phyloP scores from a whole-genome alignment of 2,329 filamentous ascomycete species.

The Epichloe scottii region DNA sequence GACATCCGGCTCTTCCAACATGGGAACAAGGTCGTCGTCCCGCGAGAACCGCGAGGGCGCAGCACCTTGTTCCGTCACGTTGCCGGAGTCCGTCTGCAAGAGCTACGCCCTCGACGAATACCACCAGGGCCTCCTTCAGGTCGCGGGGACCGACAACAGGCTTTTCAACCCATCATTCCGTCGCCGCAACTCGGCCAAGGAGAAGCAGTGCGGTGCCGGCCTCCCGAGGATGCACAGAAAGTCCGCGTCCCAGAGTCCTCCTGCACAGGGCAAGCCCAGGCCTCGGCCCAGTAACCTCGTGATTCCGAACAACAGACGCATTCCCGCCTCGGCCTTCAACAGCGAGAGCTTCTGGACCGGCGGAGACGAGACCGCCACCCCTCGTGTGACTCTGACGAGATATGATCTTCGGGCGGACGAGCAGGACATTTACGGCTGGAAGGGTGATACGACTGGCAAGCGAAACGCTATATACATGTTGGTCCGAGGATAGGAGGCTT shows the following conservation, averaged over 20 bases:
- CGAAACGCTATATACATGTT: not conserved
- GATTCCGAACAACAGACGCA: not conserved
- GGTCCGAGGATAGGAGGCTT: no score
- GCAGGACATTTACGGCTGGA: conserved; percentile 3
- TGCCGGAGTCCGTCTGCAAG: not conserved
- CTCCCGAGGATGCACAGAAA: not conserved
- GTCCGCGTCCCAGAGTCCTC: not conserved
- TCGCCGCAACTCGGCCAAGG: not conserved
- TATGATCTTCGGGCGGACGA: conserved; percentile 5
- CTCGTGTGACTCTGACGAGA: conserved; percentile 5
- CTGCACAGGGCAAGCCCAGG: not conserved
- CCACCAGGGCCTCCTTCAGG: conserved; percentile 1
- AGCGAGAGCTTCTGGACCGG: conserved; percentile 4
- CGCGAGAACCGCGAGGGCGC: not conserved
- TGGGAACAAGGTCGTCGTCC: no score
- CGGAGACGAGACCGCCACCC: not conserved
- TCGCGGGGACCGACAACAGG: not conserved
- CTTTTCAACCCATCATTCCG: not conserved
- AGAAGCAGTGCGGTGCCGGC: not conserved
- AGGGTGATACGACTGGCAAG: not conserved
- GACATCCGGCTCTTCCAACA: not conserved
- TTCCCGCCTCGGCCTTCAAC: not conserved
- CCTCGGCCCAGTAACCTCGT: not conserved
- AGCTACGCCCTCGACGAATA: not conserved
- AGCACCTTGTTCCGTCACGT: not conserved